Base-by-base conservation (phyloP, 805 yeast species). In the Candida michaelii region DNA sequence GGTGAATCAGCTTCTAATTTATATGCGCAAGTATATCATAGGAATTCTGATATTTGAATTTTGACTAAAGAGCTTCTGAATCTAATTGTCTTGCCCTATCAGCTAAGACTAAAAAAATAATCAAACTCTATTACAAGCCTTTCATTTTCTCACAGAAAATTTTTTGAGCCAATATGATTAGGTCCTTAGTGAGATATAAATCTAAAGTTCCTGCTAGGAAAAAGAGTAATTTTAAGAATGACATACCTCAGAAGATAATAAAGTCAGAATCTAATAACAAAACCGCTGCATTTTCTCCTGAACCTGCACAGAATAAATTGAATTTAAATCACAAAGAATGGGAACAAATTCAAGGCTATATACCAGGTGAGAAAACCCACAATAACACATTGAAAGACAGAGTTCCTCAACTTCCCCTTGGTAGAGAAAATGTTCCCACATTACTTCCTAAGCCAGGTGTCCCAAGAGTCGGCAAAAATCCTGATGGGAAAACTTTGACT, bases 381-480 rank as follows among this genome's bases (percentile, higher is more conserved):
- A 52, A 58, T 13, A 66, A 85, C 54, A 73, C 74, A 1, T 45
- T 80, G 30, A 48, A 55, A n/a, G 80, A 83, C 39, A 63, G 93
- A 27, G 51, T 86, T 1, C 93, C 93, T 3, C 66, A 71, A 37
- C 79, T 85, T 47, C 85, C 88, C 2, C 65, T 85, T 21, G 78
- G 76, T 25, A 82, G 79, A 47, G 89, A 82, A 45, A 66, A 73
- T 10, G 74, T 77, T 7, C 85, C 89, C 1, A 77, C 88, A 0
- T 68, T 85, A 27, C 65, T 85, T 27, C 93, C 93, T 9, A 72
- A 83, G 43, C 86, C 89, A 0, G 86, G 85, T 11, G 87, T 85
- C 9, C 96, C 96, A 8, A 76, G 80, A 27, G 85, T 86, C 2
- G 79, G 84, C 1, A 23, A 23, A 23, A 34, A 34, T 24, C 30